These are phyloP conservation scores for Herpetospermum pedunculosum DNA, from an alignment of 306 rosid genomes.

Conservation along the genomic window DNA sequence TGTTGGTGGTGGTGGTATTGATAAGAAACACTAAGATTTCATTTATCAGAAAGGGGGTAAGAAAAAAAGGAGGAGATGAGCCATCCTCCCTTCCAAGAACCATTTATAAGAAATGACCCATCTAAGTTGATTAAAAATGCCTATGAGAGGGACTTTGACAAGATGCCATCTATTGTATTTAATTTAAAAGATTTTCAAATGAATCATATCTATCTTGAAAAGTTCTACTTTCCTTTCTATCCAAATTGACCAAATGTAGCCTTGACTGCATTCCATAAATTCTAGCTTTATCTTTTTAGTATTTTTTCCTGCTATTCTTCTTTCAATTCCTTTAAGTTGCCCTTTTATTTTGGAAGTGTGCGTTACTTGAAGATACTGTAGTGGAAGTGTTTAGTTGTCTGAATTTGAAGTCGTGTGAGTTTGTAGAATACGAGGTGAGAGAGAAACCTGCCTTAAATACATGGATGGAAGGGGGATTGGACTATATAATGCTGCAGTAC, in stretches of 20 bases:
- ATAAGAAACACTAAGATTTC: background rate
- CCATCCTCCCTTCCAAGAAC: background rate
- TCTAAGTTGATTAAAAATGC: background rate
- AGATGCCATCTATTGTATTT: background rate
- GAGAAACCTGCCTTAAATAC: constrained; percentile 64
- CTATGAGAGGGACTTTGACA: background rate
- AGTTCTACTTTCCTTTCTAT: background rate
- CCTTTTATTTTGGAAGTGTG: background rate
- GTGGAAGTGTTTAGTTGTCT: background rate
- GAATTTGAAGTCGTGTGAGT: constrained; percentile 14
- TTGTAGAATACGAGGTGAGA: constrained; percentile 84
- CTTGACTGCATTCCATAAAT: background rate
- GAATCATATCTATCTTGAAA: background rate
- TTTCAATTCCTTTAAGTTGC: background rate
- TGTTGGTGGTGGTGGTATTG: background rate
- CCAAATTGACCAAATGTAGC: background rate
- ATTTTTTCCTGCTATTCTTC: background rate
- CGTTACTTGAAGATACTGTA: background rate
- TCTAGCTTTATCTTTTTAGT: background rate
- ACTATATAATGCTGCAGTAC: constrained; percentile 92
- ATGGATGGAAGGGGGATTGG: constrained; percentile 97
- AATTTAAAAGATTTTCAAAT: background rate
- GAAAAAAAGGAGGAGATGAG: background rate
- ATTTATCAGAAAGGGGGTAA: background rate
- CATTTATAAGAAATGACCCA: background rate